Evolutionary conservation across 345 rosid genomes (phyloP).

Genomic region (Populus nigra): DNA sequence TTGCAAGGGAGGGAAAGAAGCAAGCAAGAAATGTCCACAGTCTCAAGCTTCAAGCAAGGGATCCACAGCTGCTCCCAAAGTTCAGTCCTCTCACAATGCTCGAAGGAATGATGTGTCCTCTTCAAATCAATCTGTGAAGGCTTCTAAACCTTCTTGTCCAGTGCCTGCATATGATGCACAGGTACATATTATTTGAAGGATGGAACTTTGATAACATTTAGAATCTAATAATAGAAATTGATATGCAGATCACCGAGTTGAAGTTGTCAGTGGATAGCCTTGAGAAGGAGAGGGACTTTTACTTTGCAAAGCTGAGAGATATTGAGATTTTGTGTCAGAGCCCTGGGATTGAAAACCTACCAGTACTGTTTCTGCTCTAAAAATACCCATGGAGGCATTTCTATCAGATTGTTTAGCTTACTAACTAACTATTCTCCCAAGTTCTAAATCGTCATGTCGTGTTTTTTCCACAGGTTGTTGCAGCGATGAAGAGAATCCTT

Average conservation of each 20-base stretch:
- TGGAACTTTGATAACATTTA: not conserved
- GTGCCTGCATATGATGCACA: slow-evolving; percentile 74
- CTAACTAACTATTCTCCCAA: not conserved
- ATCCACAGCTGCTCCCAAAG: slow-evolving; percentile 53
- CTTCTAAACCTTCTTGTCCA: slow-evolving; percentile 47
- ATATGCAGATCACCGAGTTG: slow-evolving; percentile 77
- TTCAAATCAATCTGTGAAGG: slow-evolving; percentile 48
- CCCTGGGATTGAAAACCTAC: slow-evolving; percentile 55
- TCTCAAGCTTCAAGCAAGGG: slow-evolving; percentile 60
- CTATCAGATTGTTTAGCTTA: not conserved
- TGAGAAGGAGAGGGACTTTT: slow-evolving; percentile 96
- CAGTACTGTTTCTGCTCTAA: slow-evolving; percentile 39
- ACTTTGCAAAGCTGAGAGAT: slow-evolving; percentile 83
- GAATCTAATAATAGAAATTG: not conserved
- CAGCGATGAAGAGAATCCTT: slow-evolving; percentile 70
- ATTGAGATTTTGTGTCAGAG: slow-evolving; percentile 84
- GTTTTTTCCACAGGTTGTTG: slow-evolving; percentile 54
- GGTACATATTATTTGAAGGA: slow-evolving; percentile 36
- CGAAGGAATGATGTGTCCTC: slow-evolving; percentile 57
- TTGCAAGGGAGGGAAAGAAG: slow-evolving; percentile 89
- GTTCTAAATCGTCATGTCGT: not conserved
- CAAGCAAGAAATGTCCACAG: slow-evolving; percentile 58
- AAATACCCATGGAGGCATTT: not conserved
- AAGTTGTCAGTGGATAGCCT: slow-evolving; percentile 91
- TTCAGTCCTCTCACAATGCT: slow-evolving; percentile 55